Percentiles rank a stretch among this genome's conserved stretches.
Evolutionary conservation across 805 yeast genomes (phyloP).

Genomic region (Kluyveromyces starmeri): DNA sequence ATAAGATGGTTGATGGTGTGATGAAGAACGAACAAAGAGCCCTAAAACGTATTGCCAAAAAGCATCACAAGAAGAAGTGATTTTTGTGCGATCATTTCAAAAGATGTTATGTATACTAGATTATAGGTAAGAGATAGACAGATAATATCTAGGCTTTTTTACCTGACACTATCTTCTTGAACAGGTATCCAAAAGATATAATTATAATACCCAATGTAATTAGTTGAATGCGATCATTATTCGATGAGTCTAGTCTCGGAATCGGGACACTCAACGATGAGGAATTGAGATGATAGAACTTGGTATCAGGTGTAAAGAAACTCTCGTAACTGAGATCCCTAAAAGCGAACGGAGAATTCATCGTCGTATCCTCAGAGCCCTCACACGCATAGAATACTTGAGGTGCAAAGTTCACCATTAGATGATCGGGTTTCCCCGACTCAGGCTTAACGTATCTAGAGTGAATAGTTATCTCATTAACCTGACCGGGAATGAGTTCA

Average conservation of each 20-base stretch:
- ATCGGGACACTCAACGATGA: slow-evolving; percentile 25
- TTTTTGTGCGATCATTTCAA: no score
- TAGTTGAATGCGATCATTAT: slow-evolving; percentile 27
- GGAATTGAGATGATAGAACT: slow-evolving; percentile 31
- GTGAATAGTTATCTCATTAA: slow-evolving; percentile 37
- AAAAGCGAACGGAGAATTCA: slow-evolving; percentile 32
- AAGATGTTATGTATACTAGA: neutral
- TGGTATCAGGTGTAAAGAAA: slow-evolving; percentile 38
- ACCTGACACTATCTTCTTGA: slow-evolving; percentile 18
- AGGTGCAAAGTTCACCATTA: slow-evolving; percentile 30
- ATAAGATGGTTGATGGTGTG: slow-evolving; percentile 98
- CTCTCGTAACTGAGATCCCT: slow-evolving; percentile 37
- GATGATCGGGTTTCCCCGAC: slow-evolving; percentile 10
- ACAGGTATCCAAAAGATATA: slow-evolving; percentile 28
- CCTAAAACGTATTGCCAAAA: slow-evolving; percentile 79
- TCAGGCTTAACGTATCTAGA: slow-evolving; percentile 41
- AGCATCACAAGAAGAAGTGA: slow-evolving; percentile 49
- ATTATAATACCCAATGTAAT: slow-evolving; percentile 31
- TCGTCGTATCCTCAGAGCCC: slow-evolving; percentile 19
- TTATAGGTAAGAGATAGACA: neutral
- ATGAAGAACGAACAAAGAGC: slow-evolving; percentile 97
- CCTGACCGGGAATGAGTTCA: slow-evolving; percentile 20
- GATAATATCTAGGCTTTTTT: neutral
- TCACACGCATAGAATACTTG: slow-evolving; percentile 44
- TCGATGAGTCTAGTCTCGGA: slow-evolving; percentile 34